These are phyloP conservation scores for Arachis stenosperma DNA, from an alignment of 306 rosid genomes.

Conservation along the genomic window DNA sequence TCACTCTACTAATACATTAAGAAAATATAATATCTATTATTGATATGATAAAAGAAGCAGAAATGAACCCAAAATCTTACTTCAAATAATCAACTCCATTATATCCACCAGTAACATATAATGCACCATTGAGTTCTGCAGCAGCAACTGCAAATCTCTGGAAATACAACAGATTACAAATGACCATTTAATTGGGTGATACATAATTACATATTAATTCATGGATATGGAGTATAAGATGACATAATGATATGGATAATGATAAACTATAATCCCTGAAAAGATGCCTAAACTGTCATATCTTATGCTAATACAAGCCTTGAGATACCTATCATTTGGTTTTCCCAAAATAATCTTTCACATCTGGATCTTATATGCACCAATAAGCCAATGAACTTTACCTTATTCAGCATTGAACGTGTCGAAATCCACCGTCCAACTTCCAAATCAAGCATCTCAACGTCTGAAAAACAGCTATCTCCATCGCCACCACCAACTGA, in stretches of 20 bases:
- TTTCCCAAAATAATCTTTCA: not conserved
- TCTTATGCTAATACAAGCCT: not conserved
- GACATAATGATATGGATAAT: not conserved
- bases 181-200: not conserved
- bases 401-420: constrained; percentile 66
- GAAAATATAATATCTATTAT: not conserved
- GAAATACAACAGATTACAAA: constrained; percentile 24
- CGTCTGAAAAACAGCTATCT: constrained; percentile 46
- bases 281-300: no score
- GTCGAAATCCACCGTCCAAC: constrained; percentile 64
- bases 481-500: constrained; percentile 60
- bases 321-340: not conserved
- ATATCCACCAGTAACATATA: constrained; percentile 59
- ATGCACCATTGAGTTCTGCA: constrained; percentile 50
- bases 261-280: no score
- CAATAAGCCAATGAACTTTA: constrained; percentile 26
- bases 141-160: constrained; percentile 63
- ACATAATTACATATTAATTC: not conserved
- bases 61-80: constrained; percentile 49
- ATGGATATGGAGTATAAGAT: not conserved
- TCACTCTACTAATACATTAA: not conserved
- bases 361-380: not conserved
- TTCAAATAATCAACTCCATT: constrained; percentile 57
- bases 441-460: constrained; percentile 73
- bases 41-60: constrained; percentile 4